A percentile compares a stretch with the other conserved stretches of the same genome.
phyloP scores from a whole-genome alignment of 768 basidiomycete genomes.

The Phlebiopsis flavidoalba region DNA sequence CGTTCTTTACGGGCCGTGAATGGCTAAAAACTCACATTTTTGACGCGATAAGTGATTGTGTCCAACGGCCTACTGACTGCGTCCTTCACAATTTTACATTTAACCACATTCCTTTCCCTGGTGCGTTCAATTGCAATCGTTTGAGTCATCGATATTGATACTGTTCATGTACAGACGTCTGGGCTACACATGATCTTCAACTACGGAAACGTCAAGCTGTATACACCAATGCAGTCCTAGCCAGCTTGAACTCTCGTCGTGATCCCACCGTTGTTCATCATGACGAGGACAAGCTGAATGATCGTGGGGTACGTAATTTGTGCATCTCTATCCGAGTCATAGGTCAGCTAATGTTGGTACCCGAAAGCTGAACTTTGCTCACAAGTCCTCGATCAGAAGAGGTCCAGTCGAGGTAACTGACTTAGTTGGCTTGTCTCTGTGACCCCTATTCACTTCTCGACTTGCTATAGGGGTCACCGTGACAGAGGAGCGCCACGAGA shows the following conservation, averaged over 20 bases:
- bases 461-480: slow-evolving; percentile 5
- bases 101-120: slow-evolving; percentile 7
- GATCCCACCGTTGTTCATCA: neutral
- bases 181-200: slow-evolving; percentile 11
- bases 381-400: neutral
- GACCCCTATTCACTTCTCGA: neutral
- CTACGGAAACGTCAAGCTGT: slow-evolving; percentile 5
- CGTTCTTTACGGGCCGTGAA: neutral
- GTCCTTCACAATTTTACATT: slow-evolving; percentile 1
- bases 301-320: neutral
- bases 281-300: neutral
- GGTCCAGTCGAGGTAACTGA: neutral
- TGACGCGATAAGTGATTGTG: neutral
- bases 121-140: neutral
- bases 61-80: slow-evolving; percentile 9
- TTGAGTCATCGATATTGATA: neutral
- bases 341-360: neutral
- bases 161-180: neutral
- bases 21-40: neutral
- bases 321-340: neutral
- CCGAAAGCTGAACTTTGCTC: neutral
- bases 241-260: slow-evolving; percentile 10
- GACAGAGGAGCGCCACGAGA: slow-evolving; percentile 11
- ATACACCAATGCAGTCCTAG: slow-evolving; percentile 10
- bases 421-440: neutral